Percentiles rank a stretch among this genome's conserved stretches.
phyloP scores from a whole-genome alignment of 2,329 filamentous ascomycete genomes.

The Talaromyces verruculosus region DNA sequence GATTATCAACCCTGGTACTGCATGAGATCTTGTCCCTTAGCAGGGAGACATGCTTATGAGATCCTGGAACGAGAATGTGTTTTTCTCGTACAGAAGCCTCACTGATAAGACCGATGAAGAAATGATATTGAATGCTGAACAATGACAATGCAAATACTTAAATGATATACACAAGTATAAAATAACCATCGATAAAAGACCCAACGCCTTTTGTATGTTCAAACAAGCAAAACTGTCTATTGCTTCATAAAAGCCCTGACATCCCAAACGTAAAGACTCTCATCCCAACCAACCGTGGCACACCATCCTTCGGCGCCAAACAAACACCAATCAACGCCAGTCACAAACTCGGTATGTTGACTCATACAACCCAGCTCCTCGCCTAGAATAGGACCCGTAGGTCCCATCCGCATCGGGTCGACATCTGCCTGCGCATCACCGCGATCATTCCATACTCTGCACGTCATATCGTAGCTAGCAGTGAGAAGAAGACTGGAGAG shows the following conservation, averaged over 20 bases:
- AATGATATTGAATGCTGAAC: background rate
- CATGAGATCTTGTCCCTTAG: background rate
- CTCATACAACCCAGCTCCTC: slow-evolving; percentile 84
- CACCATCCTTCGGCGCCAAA: slow-evolving; percentile 96
- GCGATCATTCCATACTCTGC: slow-evolving; percentile 89
- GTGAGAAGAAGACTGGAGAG: slow-evolving; percentile 82
- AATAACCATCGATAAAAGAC: background rate
- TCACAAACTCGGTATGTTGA: slow-evolving; percentile 90
- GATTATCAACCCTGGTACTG: slow-evolving; percentile 9
- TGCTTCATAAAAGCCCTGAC: slow-evolving; percentile 63
- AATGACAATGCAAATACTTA: background rate
- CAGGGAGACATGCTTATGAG: background rate
- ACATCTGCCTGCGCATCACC: slow-evolving; percentile 44
- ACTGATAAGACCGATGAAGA: background rate
- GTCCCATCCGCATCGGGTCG: slow-evolving; percentile 42
- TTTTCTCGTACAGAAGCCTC: background rate
- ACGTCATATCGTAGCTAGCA: slow-evolving; percentile 97
- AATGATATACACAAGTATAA: slow-evolving; percentile 7
- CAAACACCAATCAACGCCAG: slow-evolving; percentile 95
- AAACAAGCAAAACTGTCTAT: slow-evolving; percentile 27
- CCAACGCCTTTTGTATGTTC: slow-evolving; percentile 8
- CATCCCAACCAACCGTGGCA: slow-evolving; percentile 92
- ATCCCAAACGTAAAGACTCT: slow-evolving; percentile 89
- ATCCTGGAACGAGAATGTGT: background rate
- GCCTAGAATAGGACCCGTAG: slow-evolving; percentile 52